Evolutionary conservation across 2,329 filamentous ascomycete genomes (phyloP).

Genomic region (Bipolaris gigantea): DNA sequence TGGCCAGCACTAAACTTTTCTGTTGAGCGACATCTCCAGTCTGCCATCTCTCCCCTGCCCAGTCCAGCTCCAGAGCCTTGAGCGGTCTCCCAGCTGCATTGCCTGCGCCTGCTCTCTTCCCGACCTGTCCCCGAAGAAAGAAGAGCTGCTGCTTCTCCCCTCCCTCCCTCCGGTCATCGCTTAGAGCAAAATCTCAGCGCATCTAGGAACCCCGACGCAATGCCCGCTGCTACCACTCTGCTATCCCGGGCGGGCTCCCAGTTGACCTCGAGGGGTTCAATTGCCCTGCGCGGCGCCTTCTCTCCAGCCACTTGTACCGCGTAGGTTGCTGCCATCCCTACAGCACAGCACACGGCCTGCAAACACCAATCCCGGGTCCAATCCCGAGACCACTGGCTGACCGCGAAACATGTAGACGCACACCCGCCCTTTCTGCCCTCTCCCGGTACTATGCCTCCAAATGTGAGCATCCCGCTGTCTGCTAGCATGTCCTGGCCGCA

Average conservation of each 20-base stretch:
- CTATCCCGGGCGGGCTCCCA: conserved; percentile 51
- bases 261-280: conserved; percentile 46
- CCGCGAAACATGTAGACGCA: conserved; percentile 40
- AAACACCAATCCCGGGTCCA: background rate
- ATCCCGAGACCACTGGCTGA: conserved; percentile 26
- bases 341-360: conserved; percentile 16
- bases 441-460: conserved; percentile 70
- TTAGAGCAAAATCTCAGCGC: conserved; percentile 29
- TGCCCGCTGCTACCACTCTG: conserved; percentile 56
- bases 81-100: background rate
- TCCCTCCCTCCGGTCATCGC: conserved; percentile 12
- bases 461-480: conserved; percentile 51
- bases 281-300: conserved; percentile 51
- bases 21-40: conserved; percentile 35
- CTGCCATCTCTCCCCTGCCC: conserved; percentile 22
- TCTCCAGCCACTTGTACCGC: conserved; percentile 41
- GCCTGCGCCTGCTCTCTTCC: background rate
- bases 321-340: conserved; percentile 32
- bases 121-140: background rate
- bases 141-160: conserved; percentile 21
- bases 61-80: conserved; percentile 10
- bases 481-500: conserved; percentile 1
- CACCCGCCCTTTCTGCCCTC: conserved; percentile 61
- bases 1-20: conserved; percentile 30
- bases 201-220: conserved; percentile 48